Evolutionary conservation across 2,329 filamentous ascomycete genomes (phyloP).

Genomic region (Fusarium oxysporum): DNA sequence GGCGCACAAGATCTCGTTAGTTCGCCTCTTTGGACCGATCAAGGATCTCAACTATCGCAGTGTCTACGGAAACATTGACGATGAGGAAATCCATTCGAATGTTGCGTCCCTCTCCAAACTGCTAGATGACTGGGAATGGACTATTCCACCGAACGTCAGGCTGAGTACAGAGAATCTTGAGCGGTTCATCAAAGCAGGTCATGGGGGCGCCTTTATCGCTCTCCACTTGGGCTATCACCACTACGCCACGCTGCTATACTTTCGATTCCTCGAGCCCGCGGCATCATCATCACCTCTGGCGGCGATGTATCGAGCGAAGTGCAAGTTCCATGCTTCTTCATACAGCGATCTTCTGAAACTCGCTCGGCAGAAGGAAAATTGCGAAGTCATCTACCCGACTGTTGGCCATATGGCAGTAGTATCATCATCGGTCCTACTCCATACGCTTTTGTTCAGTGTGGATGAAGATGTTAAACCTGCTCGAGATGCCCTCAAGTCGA

Average conservation of each 20-base stretch:
- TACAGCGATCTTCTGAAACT: constrained; percentile 43
- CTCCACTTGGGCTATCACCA: constrained; percentile 54
- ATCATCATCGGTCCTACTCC: constrained; percentile 33
- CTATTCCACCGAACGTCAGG: constrained; percentile 8
- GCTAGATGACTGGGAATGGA: constrained; percentile 29
- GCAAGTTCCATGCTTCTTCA: constrained; percentile 46
- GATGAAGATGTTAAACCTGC: constrained; percentile 11
- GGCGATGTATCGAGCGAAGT: constrained; percentile 26
- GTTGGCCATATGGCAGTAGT: constrained; percentile 39
- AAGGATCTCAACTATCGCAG: constrained; percentile 49
- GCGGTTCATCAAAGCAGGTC: constrained; percentile 35
- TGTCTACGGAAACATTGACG: constrained; percentile 23
- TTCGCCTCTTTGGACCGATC: constrained; percentile 48
- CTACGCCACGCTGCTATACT: constrained; percentile 53
- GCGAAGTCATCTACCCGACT: constrained; percentile 26
- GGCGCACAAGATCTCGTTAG: constrained; percentile 51
- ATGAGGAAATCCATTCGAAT: constrained; percentile 3
- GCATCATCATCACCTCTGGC: neutral
- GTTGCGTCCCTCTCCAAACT: constrained; percentile 6
- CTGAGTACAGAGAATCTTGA: constrained; percentile 38
- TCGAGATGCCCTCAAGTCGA: constrained; percentile 22
- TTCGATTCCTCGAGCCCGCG: constrained; percentile 49
- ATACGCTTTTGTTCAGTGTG: constrained; percentile 34
- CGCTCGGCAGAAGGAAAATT: constrained; percentile 3
- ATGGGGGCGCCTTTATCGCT: constrained; percentile 50